Base-by-base conservation (phyloP, 768 basidiomycete genomes). In the Mycena pura region DNA sequence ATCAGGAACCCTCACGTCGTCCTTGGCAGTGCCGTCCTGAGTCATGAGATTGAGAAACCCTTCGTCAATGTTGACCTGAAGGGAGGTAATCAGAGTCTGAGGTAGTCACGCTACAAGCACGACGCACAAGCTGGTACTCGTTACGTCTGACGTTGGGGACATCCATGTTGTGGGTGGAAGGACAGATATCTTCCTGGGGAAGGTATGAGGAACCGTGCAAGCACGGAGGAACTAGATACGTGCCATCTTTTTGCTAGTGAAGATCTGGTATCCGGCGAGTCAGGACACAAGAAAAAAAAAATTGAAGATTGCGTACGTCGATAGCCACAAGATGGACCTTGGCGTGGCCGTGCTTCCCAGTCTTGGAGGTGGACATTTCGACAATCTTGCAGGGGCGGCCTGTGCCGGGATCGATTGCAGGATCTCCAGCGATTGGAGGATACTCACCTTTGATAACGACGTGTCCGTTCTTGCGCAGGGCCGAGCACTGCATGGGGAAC, bases 161-260 rank as follows among this genome's bases (percentile, higher is more conserved):
- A 69, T 98, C 96, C 93, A 99, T 95, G 84, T 99, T 99, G 87
- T 99, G 97, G 76, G 96, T 99, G 74, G 95, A 96, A 71, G 94
- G 94, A 69, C 76, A 93, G 77, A 95, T 92, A 84, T 93, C 93
- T 86, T 95, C 93, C 91, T 93, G 74, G 78, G 63, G 34, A 36
- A 19, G 39, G 29, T 31, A 59, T 55, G 28, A 62, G 60, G n/a
- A 28, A 34, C 46, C 41, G 43, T 41, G 39, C 13, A 41, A 28
- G 28, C 43, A 22, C 13, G 11, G 21, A 65, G 15, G 40, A 65
- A 64, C 6, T 6, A 7, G 62, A 68, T 67, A 82, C 89, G 77
- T 70, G 90, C 96, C 78, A 95, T 72, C 84, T 99, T 99, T 86
- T 97, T 97, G 71, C 87, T 87, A 65, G 96, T 99, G 86, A 99